Conservation (phyloP, 495 filamentous ascomycete species). For the Sabuloglossum arenarium region DNA sequence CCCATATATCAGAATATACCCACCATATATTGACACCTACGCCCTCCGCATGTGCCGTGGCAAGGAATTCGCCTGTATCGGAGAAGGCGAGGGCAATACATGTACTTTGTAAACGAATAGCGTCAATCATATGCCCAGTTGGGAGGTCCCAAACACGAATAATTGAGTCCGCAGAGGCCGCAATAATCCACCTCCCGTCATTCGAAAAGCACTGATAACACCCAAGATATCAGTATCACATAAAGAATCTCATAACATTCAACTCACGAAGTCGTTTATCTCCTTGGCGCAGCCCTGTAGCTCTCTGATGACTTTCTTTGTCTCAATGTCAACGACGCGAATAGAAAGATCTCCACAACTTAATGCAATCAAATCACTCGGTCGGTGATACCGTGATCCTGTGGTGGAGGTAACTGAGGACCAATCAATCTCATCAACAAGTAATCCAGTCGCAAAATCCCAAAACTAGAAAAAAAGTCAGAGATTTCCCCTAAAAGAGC, state of each 20-base stretch:
- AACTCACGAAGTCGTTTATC: conserved; percentile 47
- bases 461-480: conserved; percentile 38
- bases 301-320: conserved; percentile 73
- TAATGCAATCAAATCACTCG: conserved; percentile 72
- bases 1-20: neutral
- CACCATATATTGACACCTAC: conserved; percentile 79
- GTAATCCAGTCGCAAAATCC: conserved; percentile 63
- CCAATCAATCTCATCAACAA: conserved; percentile 73
- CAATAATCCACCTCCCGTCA: conserved; percentile 85
- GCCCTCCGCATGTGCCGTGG: conserved; percentile 62
- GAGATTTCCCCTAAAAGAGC: conserved; percentile 6
- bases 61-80: conserved; percentile 74
- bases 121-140: conserved; percentile 85
- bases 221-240: neutral
- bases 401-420: conserved; percentile 53
- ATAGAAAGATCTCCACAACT: conserved; percentile 79
- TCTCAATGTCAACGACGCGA: conserved; percentile 75
- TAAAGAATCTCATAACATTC: neutral
- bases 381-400: conserved; percentile 55
- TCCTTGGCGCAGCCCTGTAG: conserved; percentile 71
- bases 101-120: conserved; percentile 49
- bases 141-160: conserved; percentile 90
- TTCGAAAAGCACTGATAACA: conserved; percentile 49
- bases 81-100: conserved; percentile 79
- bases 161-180: conserved; percentile 61